Conservation (phyloP, 768 basidiomycete species). For the Agrocybe pediades region DNA sequence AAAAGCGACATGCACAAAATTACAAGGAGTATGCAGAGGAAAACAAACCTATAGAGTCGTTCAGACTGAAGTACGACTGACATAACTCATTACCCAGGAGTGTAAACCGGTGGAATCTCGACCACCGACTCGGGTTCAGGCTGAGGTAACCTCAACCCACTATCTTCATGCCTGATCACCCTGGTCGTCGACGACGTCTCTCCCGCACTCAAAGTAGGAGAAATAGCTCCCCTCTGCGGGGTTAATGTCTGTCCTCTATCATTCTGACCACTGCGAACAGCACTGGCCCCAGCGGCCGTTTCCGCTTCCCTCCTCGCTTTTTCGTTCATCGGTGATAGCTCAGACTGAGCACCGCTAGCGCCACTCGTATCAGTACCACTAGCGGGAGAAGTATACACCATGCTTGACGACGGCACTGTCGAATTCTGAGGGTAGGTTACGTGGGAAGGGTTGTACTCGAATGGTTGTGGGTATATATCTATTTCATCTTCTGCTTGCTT, state of each 20-base stretch:
- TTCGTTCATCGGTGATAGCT: constrained; percentile 6
- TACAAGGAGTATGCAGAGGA: not conserved
- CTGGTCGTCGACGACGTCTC: not conserved
- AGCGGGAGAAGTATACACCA: too few relatives aligned
- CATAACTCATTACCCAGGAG: not conserved
- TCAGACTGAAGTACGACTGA: not conserved
- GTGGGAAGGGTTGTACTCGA: constrained; percentile 7
- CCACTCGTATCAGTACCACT: not conserved
- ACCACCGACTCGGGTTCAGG: not conserved
- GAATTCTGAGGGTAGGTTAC: too few relatives aligned
- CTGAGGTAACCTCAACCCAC: constrained; percentile 1
- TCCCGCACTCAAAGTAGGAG: too few relatives aligned
- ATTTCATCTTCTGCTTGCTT: not conserved
- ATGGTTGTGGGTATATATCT: not conserved
- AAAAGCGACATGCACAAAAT: not conserved
- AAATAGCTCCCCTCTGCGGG: too few relatives aligned
- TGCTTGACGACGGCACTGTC: too few relatives aligned
- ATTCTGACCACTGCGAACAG: not conserved
- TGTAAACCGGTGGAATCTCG: not conserved
- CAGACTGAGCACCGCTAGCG: not conserved
- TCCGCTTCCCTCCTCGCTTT: constrained; percentile 13
- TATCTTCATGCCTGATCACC: constrained; percentile 3
- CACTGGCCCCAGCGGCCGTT: constrained; percentile 3
- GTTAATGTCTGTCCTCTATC: not conserved
- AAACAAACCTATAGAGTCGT: too few relatives aligned